Evolutionary conservation across 1,139 yeast genomes (phyloP).

Genomic region (Candida sojae): DNA sequence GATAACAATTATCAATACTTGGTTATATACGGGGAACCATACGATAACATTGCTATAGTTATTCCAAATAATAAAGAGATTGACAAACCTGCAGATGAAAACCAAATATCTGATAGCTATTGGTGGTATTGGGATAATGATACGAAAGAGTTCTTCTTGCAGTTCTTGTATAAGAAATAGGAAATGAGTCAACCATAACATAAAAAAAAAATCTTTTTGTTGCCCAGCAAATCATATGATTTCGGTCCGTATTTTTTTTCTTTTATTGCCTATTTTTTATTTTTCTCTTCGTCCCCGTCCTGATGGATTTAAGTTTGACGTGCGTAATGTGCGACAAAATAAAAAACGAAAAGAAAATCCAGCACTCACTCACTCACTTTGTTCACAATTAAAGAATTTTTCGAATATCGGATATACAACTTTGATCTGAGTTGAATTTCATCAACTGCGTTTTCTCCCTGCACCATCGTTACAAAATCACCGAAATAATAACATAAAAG

Average conservation of each 20-base stretch:
- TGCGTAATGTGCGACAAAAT: too few species aligned
- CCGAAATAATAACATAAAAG: too few species aligned
- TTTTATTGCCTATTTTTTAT: background rate
- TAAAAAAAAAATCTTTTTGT: background rate
- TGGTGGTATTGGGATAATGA: slow-evolving; percentile 79
- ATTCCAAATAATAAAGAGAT: slow-evolving; percentile 60
- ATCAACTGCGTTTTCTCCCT: too few species aligned
- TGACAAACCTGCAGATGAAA: slow-evolving; percentile 41
- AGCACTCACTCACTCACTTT: too few species aligned
- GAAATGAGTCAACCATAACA: background rate
- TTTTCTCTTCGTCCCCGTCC: background rate
- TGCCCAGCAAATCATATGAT: background rate
- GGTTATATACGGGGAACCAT: slow-evolving; percentile 82
- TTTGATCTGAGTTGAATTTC: background rate
- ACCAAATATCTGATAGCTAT: slow-evolving; percentile 40
- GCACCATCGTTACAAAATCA: too few species aligned
- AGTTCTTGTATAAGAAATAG: slow-evolving; percentile 49
- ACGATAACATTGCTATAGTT: slow-evolving; percentile 72
- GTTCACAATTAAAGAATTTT: too few species aligned
- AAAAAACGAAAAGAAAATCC: too few species aligned
- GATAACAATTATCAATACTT: slow-evolving; percentile 55
- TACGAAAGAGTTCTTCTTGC: slow-evolving; percentile 67
- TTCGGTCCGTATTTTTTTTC: background rate
- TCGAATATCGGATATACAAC: too few species aligned
- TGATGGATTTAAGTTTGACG: too few species aligned